Evolutionary conservation across 2,329 filamentous ascomycete species (phyloP).

Genomic region (Colletotrichum agaves): DNA sequence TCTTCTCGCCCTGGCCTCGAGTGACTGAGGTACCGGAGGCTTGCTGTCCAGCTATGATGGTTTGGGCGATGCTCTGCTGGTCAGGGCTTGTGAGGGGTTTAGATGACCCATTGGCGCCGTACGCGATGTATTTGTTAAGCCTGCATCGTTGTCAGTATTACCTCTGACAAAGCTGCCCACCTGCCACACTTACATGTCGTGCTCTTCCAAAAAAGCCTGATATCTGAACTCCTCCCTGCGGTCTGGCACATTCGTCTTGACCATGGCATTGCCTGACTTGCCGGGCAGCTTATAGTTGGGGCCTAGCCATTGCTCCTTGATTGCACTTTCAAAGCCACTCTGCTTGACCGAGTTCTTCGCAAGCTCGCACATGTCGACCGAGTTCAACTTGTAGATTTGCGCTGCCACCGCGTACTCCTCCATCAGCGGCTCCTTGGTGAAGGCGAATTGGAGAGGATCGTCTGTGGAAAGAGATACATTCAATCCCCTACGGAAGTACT

Average conservation of each 20-base stretch:
- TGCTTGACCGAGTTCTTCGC: conserved; percentile 96
- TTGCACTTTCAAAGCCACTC: conserved; percentile 87
- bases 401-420: conserved; percentile 98
- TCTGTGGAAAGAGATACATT: conserved; percentile 98
- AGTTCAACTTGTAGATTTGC: conserved; percentile 97
- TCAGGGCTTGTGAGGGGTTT: conserved; percentile 8
- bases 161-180: neutral
- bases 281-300: conserved; percentile 81
- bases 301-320: conserved; percentile 95
- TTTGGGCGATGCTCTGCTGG: conserved; percentile 21
- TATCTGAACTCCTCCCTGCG: conserved; percentile 90
- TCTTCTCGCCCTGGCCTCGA: neutral
- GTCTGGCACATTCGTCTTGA: conserved; percentile 96
- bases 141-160: conserved; percentile 13
- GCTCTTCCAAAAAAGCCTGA: conserved; percentile 85
- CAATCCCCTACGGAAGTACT: conserved; percentile 93
- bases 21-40: neutral
- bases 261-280: conserved; percentile 87
- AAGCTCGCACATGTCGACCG: conserved; percentile 98
- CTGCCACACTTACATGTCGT: conserved; percentile 76
- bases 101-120: conserved; percentile 4
- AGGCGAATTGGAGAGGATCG: conserved; percentile 96
- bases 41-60: conserved; percentile 24
- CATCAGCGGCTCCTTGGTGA: conserved; percentile 97
- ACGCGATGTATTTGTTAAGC: conserved; percentile 33